Conservation (phyloP, 257 asterid species). For the Scutellaria baicalensis region DNA sequence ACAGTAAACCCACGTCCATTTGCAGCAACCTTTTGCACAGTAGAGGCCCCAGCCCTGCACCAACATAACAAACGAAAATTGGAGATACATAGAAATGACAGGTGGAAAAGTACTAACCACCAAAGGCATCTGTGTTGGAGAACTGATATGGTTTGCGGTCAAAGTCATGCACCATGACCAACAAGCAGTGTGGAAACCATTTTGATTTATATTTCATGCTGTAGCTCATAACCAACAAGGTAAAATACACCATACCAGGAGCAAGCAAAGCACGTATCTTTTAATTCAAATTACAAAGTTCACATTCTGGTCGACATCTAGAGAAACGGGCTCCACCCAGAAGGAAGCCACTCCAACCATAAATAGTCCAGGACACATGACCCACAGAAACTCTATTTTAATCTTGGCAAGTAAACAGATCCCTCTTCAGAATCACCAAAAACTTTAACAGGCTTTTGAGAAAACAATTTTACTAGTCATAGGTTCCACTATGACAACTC, state of each 20-base stretch:
- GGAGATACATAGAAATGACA: constrained; percentile 5
- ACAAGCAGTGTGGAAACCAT: constrained; percentile 1
- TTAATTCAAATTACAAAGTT: background rate
- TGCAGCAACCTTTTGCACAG: constrained; percentile 36
- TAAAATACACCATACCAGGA: constrained; percentile 20
- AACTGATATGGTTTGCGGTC: constrained; percentile 2
- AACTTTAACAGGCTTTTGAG: constrained; percentile 6
- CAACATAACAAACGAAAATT: constrained; percentile 24
- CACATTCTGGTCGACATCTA: constrained; percentile 8
- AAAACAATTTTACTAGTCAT: constrained; percentile 2
- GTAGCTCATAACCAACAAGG: constrained; percentile 14
- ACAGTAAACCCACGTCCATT: constrained; percentile 39
- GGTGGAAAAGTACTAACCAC: constrained; percentile 6
- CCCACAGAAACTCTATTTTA: constrained; percentile 3
- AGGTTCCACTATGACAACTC: constrained; percentile 1
- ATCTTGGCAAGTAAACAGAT: background rate
- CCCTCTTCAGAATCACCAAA: constrained; percentile 9
- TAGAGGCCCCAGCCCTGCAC: constrained; percentile 49
- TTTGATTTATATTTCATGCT: background rate
- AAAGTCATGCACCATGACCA: constrained; percentile 16
- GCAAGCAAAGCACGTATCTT: constrained; percentile 3
- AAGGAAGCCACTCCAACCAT: background rate
- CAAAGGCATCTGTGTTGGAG: constrained; percentile 1
- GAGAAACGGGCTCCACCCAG: constrained; percentile 7
- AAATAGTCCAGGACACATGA: background rate